Base-by-base conservation (phyloP, 73 alveolate species). In the Paraurostyla sp. region DNA sequence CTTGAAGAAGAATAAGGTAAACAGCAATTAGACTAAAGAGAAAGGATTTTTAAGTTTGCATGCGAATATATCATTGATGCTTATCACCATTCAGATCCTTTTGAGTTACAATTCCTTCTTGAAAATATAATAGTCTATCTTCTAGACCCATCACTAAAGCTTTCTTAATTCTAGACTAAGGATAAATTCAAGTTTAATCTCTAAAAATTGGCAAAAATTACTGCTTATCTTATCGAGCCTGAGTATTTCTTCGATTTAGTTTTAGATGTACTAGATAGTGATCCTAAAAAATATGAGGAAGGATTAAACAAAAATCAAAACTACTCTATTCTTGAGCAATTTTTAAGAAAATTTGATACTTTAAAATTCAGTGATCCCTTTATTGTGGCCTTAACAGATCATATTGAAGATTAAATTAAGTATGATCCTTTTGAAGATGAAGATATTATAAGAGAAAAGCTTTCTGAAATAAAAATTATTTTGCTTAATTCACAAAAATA, bases 11-110 rank as follows among this genome's bases (percentile, higher is more conserved):
- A 22, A 15, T 23, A 43, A 1, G 30, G 32, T 22, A 73, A 7
- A 23, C 29, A 48, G 87, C 41, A 43, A 25, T 73, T 43, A 71
- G 46, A 27, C 52, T 48, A 16, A n/a, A 48, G n/a, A 48, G 7
- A 45, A 9, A 43, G 46, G 35, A 50, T 73, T 25, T 73, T 43
- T 30, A 73, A 40, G n/a, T 6, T 73, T 22, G 52, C 71, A 13
- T 43, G 43, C 11, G 87, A 73, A 50, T 50, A 73, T 43, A 48
- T 73, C 0, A 45, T 73, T 73, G 87, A 73, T 3, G 41, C 56
- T 23, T 48, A 15, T 50, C 36, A 42, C 22, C 7, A 43, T 9
- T 13, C 6, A 13, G 73, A 45, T 3, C 41, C 13, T 6, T 30
- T 73, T 6, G 32, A 45, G 20, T 23, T 50, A 43, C 25, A n/a